Percentiles rank a stretch among this genome's conserved stretches.
Evolutionary conservation across 306 rosid genomes (phyloP).

Genomic region (Sicyos baderoa): DNA sequence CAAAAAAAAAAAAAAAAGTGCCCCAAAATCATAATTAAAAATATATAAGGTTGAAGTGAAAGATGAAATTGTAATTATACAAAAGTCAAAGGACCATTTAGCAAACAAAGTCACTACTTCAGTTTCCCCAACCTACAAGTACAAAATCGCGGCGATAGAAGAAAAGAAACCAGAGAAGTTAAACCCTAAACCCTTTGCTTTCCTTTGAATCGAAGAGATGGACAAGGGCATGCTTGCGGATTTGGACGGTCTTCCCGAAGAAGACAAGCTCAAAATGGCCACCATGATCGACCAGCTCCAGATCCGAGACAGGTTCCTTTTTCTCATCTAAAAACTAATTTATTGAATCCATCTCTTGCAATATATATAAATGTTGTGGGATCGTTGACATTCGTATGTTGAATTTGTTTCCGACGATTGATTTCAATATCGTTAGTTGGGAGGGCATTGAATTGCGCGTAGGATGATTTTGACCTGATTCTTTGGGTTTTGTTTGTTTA

Average conservation of each 20-base stretch:
- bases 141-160: neutral
- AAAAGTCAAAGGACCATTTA: no score
- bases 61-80: neutral
- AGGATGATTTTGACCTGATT: neutral
- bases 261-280: slow-evolving; percentile 54
- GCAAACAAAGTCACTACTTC: neutral
- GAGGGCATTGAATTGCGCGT: neutral
- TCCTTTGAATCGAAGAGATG: slow-evolving; percentile 32
- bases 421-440: neutral
- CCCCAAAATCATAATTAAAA: neutral
- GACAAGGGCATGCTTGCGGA: slow-evolving; percentile 47
- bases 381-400: neutral
- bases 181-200: slow-evolving; percentile 31
- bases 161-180: slow-evolving; percentile 10
- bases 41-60: neutral
- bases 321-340: neutral
- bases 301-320: slow-evolving; percentile 59
- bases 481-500: neutral
- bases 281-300: slow-evolving; percentile 50
- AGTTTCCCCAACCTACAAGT: neutral
- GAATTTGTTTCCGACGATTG: neutral
- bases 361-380: no score
- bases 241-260: slow-evolving; percentile 44
- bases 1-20: no score
- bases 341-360: neutral